phyloP scores from a whole-genome alignment of 768 basidiomycete genomes.

The Calvatia gigantea region DNA sequence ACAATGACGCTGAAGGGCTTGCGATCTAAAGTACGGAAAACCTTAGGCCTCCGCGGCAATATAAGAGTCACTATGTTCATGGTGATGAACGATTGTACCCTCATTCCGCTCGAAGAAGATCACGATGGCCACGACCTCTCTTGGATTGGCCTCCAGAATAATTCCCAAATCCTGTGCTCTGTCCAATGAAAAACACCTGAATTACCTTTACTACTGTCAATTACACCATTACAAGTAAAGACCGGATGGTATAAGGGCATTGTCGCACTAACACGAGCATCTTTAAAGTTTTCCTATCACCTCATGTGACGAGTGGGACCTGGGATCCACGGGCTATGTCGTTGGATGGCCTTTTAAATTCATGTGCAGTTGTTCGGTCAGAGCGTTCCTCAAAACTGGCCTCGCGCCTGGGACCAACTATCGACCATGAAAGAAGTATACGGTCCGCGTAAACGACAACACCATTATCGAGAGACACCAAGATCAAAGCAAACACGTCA shows the following conservation, averaged over 20 bases:
- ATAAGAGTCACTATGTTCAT: constrained; percentile 50
- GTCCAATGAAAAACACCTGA: constrained; percentile 13
- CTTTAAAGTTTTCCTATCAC: not conserved
- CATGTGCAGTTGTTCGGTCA: constrained; percentile 13
- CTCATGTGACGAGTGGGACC: not conserved
- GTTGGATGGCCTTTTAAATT: constrained; percentile 15
- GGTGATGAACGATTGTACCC: constrained; percentile 43
- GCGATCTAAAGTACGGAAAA: constrained; percentile 60
- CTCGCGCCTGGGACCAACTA: constrained; percentile 36
- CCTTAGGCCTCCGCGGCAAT: constrained; percentile 28
- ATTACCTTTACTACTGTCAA: constrained; percentile 4
- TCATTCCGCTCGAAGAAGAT: constrained; percentile 43
- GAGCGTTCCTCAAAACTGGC: constrained; percentile 28
- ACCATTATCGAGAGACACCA: constrained; percentile 48
- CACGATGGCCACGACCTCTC: constrained; percentile 52
- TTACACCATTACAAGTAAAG: not conserved
- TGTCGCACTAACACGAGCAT: not conserved
- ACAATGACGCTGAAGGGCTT: constrained; percentile 67
- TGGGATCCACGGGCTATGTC: constrained; percentile 4
- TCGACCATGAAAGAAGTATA: constrained; percentile 47
- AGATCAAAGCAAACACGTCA: constrained; percentile 40
- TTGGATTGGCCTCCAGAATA: constrained; percentile 72
- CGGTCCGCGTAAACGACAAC: constrained; percentile 53
- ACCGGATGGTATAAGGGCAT: not conserved
- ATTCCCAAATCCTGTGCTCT: constrained; percentile 35